Evolutionary conservation across 306 rosid species (phyloP).

Genomic region (Adenanthera pavonina): DNA sequence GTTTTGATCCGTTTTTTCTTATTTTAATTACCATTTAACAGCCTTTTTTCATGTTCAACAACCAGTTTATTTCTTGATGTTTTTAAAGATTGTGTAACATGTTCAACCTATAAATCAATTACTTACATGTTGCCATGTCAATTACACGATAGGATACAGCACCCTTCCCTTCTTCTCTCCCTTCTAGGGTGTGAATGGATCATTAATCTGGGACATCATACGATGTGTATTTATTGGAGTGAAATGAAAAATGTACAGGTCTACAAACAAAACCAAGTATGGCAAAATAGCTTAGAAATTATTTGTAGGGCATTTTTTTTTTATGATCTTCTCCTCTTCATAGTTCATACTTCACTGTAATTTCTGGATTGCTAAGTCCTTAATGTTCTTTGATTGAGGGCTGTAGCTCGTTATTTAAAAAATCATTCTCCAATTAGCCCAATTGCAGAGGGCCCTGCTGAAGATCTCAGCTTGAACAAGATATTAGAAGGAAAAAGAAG

Average conservation of each 20-base stretch:
- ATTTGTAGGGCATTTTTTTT: neutral
- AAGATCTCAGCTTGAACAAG: constrained; percentile 70
- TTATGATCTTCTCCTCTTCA: constrained; percentile 22
- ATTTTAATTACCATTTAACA: neutral
- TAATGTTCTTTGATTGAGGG: constrained; percentile 48
- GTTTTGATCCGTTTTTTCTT: neutral
- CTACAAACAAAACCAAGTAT: neutral
- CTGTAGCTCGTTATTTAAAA: constrained; percentile 72
- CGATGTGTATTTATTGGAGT: neutral
- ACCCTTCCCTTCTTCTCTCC: neutral
- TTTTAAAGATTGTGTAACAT: neutral
- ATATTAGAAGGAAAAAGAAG: constrained; percentile 78
- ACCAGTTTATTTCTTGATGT: neutral
- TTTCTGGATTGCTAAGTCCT: constrained; percentile 16
- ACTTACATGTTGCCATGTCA: neutral
- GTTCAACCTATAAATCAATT: neutral
- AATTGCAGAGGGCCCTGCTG: constrained; percentile 48
- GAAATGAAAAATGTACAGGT: neutral
- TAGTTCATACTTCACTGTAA: neutral
- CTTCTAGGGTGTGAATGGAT: neutral
- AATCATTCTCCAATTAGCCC: constrained; percentile 60
- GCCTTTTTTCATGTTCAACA: neutral
- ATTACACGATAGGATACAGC: neutral
- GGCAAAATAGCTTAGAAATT: neutral
- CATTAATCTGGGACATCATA: neutral